These are phyloP conservation scores for Syzygium malaccense DNA, from an alignment of 441 rosid species.

Conservation along the genomic window DNA sequence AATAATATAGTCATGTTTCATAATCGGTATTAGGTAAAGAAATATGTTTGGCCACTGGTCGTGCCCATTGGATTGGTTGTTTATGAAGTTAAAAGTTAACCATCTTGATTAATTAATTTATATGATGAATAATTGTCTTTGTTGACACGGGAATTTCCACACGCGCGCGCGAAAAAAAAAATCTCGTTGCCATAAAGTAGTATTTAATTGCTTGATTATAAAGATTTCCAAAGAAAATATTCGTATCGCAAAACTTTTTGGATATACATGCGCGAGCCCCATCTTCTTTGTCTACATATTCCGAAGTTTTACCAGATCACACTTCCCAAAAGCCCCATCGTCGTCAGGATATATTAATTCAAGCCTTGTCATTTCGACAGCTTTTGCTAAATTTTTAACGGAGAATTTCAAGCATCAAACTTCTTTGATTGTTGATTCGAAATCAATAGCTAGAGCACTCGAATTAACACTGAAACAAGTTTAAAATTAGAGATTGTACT, in stretches of 20 bases:
- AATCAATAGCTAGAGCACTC: neutral
- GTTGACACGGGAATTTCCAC: neutral
- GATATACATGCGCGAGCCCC: neutral
- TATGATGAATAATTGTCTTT: neutral
- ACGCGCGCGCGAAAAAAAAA: neutral
- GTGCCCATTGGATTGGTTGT: neutral
- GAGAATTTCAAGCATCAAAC: neutral
- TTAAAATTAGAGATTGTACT: neutral
- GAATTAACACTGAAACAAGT: neutral
- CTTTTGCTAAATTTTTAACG: neutral
- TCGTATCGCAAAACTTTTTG: neutral
- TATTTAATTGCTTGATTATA: neutral
- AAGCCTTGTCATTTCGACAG: neutral
- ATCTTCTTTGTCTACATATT: fast-evolving
- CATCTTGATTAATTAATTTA: neutral
- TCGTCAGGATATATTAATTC: neutral
- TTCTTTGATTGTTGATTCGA: neutral
- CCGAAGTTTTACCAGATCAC: fast-evolving
- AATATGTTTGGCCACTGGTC: neutral
- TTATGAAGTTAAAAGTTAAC: neutral
- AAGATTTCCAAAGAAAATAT: neutral
- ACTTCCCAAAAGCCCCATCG: neutral
- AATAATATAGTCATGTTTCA: neutral
- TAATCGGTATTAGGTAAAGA: neutral
- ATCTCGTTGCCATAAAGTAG: neutral